phyloP scores from a whole-genome alignment of 2,329 filamentous ascomycete species.

The Phyllosticta citrichinensis region DNA sequence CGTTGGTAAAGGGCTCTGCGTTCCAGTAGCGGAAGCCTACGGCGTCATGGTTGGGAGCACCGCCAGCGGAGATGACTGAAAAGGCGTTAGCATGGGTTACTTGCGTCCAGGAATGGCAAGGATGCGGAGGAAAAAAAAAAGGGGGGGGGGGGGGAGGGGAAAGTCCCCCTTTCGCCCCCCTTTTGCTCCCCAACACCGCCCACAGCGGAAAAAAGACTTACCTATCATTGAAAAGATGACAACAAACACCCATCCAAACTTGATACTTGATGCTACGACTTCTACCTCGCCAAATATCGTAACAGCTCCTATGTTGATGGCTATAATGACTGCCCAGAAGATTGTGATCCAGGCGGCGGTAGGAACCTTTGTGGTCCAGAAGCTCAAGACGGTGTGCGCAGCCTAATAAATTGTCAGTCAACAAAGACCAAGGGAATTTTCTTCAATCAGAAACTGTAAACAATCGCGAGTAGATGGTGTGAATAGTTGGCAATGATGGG shows the following conservation, averaged over 20 bases:
- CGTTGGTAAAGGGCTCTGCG: conserved; percentile 31
- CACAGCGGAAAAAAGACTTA: conserved; percentile 4
- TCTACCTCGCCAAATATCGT: conserved; percentile 38
- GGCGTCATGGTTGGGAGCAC: conserved; percentile 27
- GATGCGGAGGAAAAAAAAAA: too few relatives aligned
- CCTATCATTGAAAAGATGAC: conserved; percentile 36
- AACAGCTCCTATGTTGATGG: conserved; percentile 34
- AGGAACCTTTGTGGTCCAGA: conserved; percentile 36
- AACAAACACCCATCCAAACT: conserved; percentile 40
- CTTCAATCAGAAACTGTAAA: too few relatives aligned
- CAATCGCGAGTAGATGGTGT: too few relatives aligned
- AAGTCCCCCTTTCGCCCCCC: too few relatives aligned
- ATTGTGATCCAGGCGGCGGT: conserved; percentile 37
- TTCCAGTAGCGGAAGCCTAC: conserved; percentile 40
- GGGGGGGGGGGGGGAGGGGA: too few relatives aligned
- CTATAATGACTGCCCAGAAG: conserved; percentile 31
- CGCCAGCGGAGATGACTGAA: conserved; percentile 35
- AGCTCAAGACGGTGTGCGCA: conserved; percentile 33
- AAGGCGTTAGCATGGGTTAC: neutral
- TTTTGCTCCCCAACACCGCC: neutral
- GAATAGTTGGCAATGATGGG: too few relatives aligned
- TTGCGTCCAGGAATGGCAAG: neutral
- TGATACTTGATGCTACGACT: conserved; percentile 34
- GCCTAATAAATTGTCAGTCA: conserved; percentile 16
- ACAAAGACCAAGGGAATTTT: neutral